Evolutionary conservation across 2,329 filamentous ascomycete genomes (phyloP).

Genomic region (Cylindrodendrum hubeiense): DNA sequence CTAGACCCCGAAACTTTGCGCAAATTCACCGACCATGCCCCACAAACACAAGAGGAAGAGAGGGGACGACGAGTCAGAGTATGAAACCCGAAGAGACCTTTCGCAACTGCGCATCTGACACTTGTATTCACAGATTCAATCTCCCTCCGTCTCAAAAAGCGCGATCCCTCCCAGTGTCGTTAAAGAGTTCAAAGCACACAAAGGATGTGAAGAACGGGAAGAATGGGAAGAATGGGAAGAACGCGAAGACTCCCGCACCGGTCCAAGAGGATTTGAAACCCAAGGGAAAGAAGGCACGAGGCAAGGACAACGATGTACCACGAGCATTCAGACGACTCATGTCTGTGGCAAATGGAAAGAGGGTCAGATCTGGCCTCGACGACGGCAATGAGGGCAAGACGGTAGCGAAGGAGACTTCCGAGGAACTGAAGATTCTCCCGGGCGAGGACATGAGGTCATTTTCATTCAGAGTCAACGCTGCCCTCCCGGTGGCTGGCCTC

Average conservation of each 20-base stretch:
- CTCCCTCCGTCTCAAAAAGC: constrained; percentile 63
- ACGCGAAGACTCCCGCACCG: constrained; percentile 50
- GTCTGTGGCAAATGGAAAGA: constrained; percentile 75
- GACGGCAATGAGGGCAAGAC: constrained; percentile 65
- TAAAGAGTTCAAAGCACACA: constrained; percentile 35
- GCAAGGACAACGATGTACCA: constrained; percentile 80
- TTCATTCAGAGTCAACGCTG: constrained; percentile 83
- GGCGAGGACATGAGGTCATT: constrained; percentile 89
- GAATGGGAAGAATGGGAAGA: constrained; percentile 41
- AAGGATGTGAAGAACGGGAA: constrained; percentile 44
- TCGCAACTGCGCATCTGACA: constrained; percentile 30
- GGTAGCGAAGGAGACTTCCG: constrained; percentile 35
- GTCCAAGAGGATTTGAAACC: constrained; percentile 43
- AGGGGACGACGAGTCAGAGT: constrained; percentile 57
- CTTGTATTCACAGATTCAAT: constrained; percentile 56
- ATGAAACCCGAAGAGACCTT: constrained; percentile 7
- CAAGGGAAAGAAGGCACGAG: constrained; percentile 60
- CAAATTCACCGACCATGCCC: constrained; percentile 69
- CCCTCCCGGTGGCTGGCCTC: constrained; percentile 81
- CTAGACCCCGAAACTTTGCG: no score
- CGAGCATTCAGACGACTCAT: constrained; percentile 90
- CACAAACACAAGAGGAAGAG: constrained; percentile 84
- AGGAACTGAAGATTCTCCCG: constrained; percentile 78
- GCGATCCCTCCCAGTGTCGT: constrained; percentile 62
- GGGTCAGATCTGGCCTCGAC: constrained; percentile 74